Evolutionary conservation across 768 basidiomycete species (phyloP).

Genomic region (Xanthoconium purpureum): DNA sequence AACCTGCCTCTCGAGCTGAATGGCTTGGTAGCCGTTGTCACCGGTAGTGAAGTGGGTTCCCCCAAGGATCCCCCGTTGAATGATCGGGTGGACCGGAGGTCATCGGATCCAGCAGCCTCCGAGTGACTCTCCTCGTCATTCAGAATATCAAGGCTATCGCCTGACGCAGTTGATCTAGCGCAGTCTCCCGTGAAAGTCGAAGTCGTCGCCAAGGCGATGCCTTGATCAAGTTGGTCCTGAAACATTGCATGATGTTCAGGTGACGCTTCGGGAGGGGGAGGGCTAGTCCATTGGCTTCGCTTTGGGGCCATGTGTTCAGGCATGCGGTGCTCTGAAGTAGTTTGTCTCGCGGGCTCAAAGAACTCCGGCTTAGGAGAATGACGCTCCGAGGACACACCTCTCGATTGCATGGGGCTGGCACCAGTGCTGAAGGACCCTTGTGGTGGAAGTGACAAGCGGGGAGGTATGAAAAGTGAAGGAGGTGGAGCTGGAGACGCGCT

Average conservation of each 20-base stretch:
- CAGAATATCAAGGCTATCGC: constrained; percentile 54
- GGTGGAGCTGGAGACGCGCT: constrained; percentile 39
- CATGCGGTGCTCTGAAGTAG: constrained; percentile 30
- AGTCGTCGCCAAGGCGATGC: constrained; percentile 67
- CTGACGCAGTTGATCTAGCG: constrained; percentile 51
- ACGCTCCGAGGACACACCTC: constrained; percentile 40
- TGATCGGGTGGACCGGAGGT: constrained; percentile 65
- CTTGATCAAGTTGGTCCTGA: constrained; percentile 61
- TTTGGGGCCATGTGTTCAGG: constrained; percentile 81
- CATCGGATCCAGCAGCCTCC: constrained; percentile 62
- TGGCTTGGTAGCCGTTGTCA: constrained; percentile 5
- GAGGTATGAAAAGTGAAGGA: constrained; percentile 40
- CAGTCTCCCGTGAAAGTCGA: constrained; percentile 58
- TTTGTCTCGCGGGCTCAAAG: constrained; percentile 40
- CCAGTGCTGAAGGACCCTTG: constrained; percentile 72
- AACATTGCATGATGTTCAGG: constrained; percentile 63
- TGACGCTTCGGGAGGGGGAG: constrained; percentile 75
- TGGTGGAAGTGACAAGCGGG: constrained; percentile 51
- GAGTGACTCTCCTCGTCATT: constrained; percentile 66
- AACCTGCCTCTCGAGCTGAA: constrained; percentile 27
- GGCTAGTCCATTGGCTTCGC: constrained; percentile 80
- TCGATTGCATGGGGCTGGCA: constrained; percentile 55
- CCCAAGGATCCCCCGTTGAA: constrained; percentile 50
- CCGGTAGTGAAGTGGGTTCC: constrained; percentile 13
- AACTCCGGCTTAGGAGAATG: constrained; percentile 52